Evolutionary conservation across 1,284 basidiomycete genomes (phyloP).

Genomic region (Ustilago bromivora): DNA sequence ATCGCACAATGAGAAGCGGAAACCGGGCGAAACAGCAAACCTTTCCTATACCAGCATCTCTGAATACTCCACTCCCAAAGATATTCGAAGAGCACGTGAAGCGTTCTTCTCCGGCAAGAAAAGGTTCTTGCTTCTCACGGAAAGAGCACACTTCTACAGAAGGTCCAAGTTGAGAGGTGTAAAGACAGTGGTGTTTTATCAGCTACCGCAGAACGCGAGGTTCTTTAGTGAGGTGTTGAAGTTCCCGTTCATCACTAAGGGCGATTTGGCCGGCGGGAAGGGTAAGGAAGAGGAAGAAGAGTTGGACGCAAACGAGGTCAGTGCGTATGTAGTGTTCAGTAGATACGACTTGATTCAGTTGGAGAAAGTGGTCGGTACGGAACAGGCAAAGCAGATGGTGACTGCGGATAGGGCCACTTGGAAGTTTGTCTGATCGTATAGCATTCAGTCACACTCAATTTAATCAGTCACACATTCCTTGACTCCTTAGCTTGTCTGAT

Average conservation of each 20-base stretch:
- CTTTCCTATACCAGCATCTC: conserved; percentile 81
- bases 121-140: conserved; percentile 88
- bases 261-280: conserved; percentile 6
- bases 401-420: conserved; percentile 49
- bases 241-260: conserved; percentile 79
- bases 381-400: conserved; percentile 60
- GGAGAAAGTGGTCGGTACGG: conserved; percentile 79
- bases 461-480: not conserved
- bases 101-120: conserved; percentile 91
- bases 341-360: conserved; percentile 88
- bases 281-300: conserved; percentile 68
- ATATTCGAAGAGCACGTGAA: conserved; percentile 91
- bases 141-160: conserved; percentile 97
- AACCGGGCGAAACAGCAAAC: conserved; percentile 24
- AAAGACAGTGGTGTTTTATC: conserved; percentile 91
- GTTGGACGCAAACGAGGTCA: conserved; percentile 78
- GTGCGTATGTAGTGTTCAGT: conserved; percentile 77
- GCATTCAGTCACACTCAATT: not conserved
- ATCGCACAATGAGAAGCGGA: conserved; percentile 70
- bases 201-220: conserved; percentile 86
- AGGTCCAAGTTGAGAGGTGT: conserved; percentile 80
- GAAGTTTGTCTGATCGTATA: conserved; percentile 55
- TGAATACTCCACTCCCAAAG: conserved; percentile 93
- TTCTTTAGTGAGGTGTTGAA: conserved; percentile 91
- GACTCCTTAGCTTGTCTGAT: not conserved